Evolutionary conservation across 1,284 basidiomycete species (phyloP).

Genomic region (Rhizoctonia solani): DNA sequence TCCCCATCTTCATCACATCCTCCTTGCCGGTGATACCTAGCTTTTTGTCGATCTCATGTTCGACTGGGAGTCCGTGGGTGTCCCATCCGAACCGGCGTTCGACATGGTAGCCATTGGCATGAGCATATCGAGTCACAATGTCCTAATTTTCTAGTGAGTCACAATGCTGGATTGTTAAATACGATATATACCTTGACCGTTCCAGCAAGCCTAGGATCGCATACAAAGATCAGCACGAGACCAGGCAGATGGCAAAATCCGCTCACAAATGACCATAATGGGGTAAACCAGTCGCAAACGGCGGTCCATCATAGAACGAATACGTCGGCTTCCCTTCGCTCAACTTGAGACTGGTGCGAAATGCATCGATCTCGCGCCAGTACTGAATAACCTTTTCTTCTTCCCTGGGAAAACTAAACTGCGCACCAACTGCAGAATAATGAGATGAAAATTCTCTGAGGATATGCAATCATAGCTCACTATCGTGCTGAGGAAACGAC

Average conservation of each 20-base stretch:
- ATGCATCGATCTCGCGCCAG: conserved; percentile 98
- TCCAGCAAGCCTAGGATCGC: conserved; percentile 59
- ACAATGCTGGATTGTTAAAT: not conserved
- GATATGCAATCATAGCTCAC: conserved; percentile 51
- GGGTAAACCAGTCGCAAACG: conserved; percentile 95
- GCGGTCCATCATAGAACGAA: conserved; percentile 97
- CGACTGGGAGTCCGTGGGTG: conserved; percentile 97
- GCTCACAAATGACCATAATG: conserved; percentile 85
- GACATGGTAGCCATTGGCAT: conserved; percentile 93
- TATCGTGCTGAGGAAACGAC: conserved; percentile 73
- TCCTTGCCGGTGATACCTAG: conserved; percentile 90
- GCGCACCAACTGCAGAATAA: conserved; percentile 58
- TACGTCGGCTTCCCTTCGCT: conserved; percentile 88
- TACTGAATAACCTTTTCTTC: conserved; percentile 91
- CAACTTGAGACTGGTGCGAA: conserved; percentile 90
- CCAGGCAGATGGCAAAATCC: conserved; percentile 40
- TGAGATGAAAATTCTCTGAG: not conserved
- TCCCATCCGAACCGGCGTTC: conserved; percentile 98
- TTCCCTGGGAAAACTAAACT: conserved; percentile 88
- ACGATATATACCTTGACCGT: conserved; percentile 84
- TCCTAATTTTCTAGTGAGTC: conserved; percentile 62
- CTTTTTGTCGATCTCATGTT: conserved; percentile 99
- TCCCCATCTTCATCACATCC: conserved; percentile 95
- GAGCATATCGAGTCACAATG: conserved; percentile 94
- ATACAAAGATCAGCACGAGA: conserved; percentile 18